phyloP scores from a whole-genome alignment of 1,284 basidiomycete species.

The Ustilago lituana region DNA sequence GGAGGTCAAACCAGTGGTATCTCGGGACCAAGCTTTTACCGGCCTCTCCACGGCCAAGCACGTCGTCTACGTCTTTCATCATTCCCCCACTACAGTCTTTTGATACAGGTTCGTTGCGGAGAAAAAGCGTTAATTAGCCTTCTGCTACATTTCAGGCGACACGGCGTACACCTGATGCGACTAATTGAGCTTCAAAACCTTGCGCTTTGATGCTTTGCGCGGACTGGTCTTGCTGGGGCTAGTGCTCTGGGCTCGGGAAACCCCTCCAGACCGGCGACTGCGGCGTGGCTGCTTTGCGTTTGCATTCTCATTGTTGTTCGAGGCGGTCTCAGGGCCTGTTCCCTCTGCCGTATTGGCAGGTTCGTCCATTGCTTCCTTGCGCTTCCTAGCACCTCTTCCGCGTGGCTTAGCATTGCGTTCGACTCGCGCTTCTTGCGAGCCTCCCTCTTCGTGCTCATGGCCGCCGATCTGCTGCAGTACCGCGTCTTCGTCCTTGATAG shows the following conservation, averaged over 20 bases:
- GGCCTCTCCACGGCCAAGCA: too few species aligned
- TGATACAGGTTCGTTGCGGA: too few species aligned
- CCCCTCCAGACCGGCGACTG: conserved; percentile 30
- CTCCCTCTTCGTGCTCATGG: background rate
- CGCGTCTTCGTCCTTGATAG: conserved; percentile 1
- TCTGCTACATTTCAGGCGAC: too few species aligned
- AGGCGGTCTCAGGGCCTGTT: conserved; percentile 1
- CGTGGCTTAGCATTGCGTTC: conserved; percentile 2
- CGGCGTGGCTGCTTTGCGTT: conserved; percentile 25
- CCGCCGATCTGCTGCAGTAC: background rate
- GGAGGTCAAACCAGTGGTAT: too few species aligned
- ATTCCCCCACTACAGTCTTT: too few species aligned
- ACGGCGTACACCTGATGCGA: background rate
- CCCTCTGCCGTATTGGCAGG: conserved; percentile 1
- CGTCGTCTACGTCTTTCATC: too few species aligned
- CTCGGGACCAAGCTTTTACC: too few species aligned
- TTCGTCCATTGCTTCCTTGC: conserved; percentile 14
- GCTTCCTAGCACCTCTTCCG: conserved; percentile 14
- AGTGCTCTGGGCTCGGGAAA: conserved; percentile 5
- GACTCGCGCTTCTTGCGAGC: background rate
- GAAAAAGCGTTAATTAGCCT: too few species aligned
- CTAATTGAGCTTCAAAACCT: conserved; percentile 38
- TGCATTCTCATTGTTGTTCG: conserved; percentile 6
- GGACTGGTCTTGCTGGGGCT: conserved; percentile 22
- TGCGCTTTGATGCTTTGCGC: conserved; percentile 34